A percentile compares a stretch with the other conserved stretches of the same genome.
phyloP scores from a whole-genome alignment of 2,329 filamentous ascomycete genomes.

The Pseudogymnoascus destructans region DNA sequence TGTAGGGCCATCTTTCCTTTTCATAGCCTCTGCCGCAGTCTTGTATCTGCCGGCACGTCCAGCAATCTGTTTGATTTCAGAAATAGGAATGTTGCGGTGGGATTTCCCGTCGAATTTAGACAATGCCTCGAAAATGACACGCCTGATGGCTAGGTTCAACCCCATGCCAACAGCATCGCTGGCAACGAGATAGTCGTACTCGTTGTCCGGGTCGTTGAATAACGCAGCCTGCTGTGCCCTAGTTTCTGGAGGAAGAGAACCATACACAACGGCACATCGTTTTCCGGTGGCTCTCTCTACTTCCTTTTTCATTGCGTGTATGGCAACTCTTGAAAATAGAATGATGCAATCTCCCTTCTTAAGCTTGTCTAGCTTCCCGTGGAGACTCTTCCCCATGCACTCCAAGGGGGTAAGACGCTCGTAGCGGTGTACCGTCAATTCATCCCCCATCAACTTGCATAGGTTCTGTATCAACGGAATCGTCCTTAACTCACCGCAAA shows the following conservation, averaged over 20 bases:
- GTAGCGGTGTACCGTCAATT: constrained; percentile 70
- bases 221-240: constrained; percentile 79
- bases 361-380: constrained; percentile 50
- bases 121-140: constrained; percentile 72
- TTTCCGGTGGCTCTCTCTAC: constrained; percentile 66
- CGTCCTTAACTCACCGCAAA: constrained; percentile 80
- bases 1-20: constrained; percentile 11
- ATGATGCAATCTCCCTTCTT: constrained; percentile 87
- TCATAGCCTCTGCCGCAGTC: constrained; percentile 47
- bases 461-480: constrained; percentile 68
- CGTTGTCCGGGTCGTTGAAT: constrained; percentile 91
- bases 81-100: constrained; percentile 40
- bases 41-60: constrained; percentile 82
- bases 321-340: constrained; percentile 66
- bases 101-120: constrained; percentile 53
- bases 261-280: constrained; percentile 87
- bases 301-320: constrained; percentile 65
- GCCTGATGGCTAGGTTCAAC: constrained; percentile 80
- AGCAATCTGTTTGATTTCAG: constrained; percentile 88
- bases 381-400: constrained; percentile 49
- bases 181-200: constrained; percentile 88
- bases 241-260: constrained; percentile 81
- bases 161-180: constrained; percentile 98
- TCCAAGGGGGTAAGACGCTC: constrained; percentile 68
- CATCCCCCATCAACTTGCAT: constrained; percentile 68